Conservation (phyloP, 805 yeast genomes). For the Jamesozyma lodderae region DNA sequence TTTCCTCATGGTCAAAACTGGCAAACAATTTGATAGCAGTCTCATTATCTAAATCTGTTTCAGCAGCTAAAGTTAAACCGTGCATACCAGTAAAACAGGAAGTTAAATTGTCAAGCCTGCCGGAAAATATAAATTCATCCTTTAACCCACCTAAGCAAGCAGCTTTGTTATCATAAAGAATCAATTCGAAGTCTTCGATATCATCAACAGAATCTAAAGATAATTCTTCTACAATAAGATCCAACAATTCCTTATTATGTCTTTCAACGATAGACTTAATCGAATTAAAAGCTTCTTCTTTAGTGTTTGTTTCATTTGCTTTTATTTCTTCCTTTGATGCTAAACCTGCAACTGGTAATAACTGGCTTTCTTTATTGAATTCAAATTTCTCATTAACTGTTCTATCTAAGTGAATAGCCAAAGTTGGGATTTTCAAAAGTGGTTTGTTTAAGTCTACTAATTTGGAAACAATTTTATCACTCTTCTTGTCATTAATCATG, state of each 20-base stretch:
- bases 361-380: constrained; percentile 79
- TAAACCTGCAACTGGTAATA: constrained; percentile 78
- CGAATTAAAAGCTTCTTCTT: constrained; percentile 52
- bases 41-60: constrained; percentile 35
- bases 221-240: constrained; percentile 58
- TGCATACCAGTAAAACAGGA: constrained; percentile 74
- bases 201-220: constrained; percentile 38
- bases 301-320: constrained; percentile 33
- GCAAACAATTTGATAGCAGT: constrained; percentile 64
- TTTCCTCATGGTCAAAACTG: constrained; percentile 91
- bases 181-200: constrained; percentile 84
- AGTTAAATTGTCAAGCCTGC: constrained; percentile 83
- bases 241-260: constrained; percentile 66
- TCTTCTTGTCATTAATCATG: constrained; percentile 42
- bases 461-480: constrained; percentile 48
- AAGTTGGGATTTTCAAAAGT: constrained; percentile 80
- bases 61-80: constrained; percentile 54
- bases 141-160: constrained; percentile 80
- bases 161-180: constrained; percentile 76
- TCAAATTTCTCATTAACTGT: constrained; percentile 71
- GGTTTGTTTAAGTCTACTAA: constrained; percentile 79
- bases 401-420: constrained; percentile 86
- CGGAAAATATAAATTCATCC: constrained; percentile 85
- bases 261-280: constrained; percentile 58
- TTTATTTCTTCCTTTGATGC: constrained; percentile 25